phyloP scores from a whole-genome alignment of 208 protist species.

The Blastocrithidia nonstop region DNA sequence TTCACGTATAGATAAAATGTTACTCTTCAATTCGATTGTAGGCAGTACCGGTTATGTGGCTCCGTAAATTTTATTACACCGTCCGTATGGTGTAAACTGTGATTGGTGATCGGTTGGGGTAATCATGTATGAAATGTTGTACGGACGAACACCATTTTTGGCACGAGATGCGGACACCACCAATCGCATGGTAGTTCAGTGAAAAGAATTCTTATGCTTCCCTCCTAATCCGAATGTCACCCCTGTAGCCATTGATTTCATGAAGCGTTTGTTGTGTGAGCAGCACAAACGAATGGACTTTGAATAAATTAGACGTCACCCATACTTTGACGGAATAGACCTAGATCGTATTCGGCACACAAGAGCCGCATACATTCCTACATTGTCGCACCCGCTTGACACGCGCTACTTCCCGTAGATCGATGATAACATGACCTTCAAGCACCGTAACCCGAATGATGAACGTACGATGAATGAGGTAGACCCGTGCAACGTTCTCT shows the following conservation, averaged over 20 bases:
- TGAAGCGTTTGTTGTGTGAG: slow-evolving; percentile 82
- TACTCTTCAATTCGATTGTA: slow-evolving; percentile 87
- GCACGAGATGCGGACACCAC: slow-evolving; percentile 82
- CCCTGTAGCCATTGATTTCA: slow-evolving; percentile 83
- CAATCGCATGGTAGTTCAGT: slow-evolving; percentile 91
- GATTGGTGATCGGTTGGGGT: slow-evolving; percentile 97
- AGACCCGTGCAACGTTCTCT: slow-evolving; percentile 73
- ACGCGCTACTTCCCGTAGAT: slow-evolving; percentile 82
- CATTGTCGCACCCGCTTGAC: slow-evolving; percentile 58
- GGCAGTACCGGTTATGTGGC: slow-evolving; percentile 96
- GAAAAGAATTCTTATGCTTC: slow-evolving; percentile 83
- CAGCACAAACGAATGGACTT: slow-evolving; percentile 62
- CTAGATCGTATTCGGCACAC: slow-evolving; percentile 41
- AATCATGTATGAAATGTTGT: slow-evolving; percentile 96
- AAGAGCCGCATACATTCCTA: slow-evolving; percentile 48
- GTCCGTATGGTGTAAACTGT: slow-evolving; percentile 90
- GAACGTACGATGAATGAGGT: slow-evolving; percentile 46
- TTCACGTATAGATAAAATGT: slow-evolving; percentile 10
- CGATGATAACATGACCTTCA: slow-evolving; percentile 19
- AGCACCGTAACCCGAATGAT: slow-evolving; percentile 13
- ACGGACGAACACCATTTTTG: slow-evolving; percentile 92
- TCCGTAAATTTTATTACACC: slow-evolving; percentile 89
- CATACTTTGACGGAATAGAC: slow-evolving; percentile 64
- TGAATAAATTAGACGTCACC: slow-evolving; percentile 58
- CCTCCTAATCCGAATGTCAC: slow-evolving; percentile 65